These are phyloP conservation scores for Rhizopus delemar DNA, from an alignment of 371 early-diverging fungal genomes.

Conservation along the genomic window DNA sequence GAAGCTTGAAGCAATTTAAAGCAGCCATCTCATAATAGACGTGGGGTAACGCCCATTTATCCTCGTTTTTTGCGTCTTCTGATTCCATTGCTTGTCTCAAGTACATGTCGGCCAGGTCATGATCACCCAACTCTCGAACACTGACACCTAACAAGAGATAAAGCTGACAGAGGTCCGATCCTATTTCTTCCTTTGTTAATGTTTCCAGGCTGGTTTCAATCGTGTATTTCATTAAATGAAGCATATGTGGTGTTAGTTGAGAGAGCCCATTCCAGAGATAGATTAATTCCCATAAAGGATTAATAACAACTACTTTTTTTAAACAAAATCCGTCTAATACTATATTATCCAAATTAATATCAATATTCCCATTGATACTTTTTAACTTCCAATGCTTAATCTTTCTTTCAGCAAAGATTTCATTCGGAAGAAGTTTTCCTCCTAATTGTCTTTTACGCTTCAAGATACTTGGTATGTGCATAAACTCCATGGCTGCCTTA, in stretches of 20 bases:
- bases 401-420: slow-evolving; percentile 47
- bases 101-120: slow-evolving; percentile 31
- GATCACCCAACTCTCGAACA: slow-evolving; percentile 40
- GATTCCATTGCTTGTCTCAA: slow-evolving; percentile 17
- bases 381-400: slow-evolving; percentile 43
- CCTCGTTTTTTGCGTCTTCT: slow-evolving; percentile 20
- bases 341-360: slow-evolving; percentile 4
- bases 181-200: slow-evolving; percentile 12
- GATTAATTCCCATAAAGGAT: slow-evolving; percentile 52
- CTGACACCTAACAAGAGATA: slow-evolving; percentile 42
- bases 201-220: slow-evolving; percentile 17
- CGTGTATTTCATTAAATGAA: slow-evolving; percentile 30
- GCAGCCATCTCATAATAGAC: slow-evolving; percentile 35
- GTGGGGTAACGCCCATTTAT: slow-evolving; percentile 35
- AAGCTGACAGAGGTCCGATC: slow-evolving; percentile 29
- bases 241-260: slow-evolving; percentile 31
- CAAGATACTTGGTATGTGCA: slow-evolving; percentile 41
- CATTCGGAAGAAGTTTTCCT: slow-evolving; percentile 43
- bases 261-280: slow-evolving; percentile 54
- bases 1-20: slow-evolving; percentile 22
- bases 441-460: slow-evolving; percentile 39
- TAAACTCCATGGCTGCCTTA: slow-evolving; percentile 47
- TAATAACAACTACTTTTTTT: slow-evolving; percentile 33
- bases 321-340: slow-evolving; percentile 32
- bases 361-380: slow-evolving; percentile 1